A percentile compares a stretch with the other conserved stretches of the same genome.
Conservation (phyloP, 306 rosid genomes). For the Hippophae rhamnoides region DNA sequence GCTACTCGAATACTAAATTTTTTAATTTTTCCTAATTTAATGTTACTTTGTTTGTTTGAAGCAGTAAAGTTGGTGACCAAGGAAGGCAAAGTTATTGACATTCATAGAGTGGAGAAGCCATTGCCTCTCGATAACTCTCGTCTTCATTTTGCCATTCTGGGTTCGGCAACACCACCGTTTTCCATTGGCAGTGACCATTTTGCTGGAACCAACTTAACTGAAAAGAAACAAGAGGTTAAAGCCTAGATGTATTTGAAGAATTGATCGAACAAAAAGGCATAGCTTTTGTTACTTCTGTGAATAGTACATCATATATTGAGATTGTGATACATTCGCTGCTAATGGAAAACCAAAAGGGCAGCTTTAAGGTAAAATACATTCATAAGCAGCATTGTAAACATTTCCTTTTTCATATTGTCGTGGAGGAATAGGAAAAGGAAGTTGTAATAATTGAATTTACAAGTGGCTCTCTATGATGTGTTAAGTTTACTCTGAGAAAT, state of each 20-base stretch:
- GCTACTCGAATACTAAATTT: too few relatives aligned
- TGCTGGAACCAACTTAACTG: slow-evolving; percentile 19
- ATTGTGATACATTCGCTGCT: not conserved
- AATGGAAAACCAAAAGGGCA: not conserved
- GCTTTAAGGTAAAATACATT: too few relatives aligned
- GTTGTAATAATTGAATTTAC: too few relatives aligned
- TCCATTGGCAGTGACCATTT: slow-evolving; percentile 28
- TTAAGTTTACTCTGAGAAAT: too few relatives aligned
- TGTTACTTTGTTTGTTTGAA: slow-evolving; percentile 7
- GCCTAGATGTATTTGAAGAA: too few relatives aligned
- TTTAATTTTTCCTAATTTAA: too few relatives aligned
- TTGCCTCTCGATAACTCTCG: slow-evolving; percentile 18
- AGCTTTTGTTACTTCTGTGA: too few relatives aligned
- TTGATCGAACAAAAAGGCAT: too few relatives aligned
- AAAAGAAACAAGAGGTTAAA: not conserved
- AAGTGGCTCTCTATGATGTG: too few relatives aligned
- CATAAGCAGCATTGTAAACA: too few relatives aligned
- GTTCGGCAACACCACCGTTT: slow-evolving; percentile 27
- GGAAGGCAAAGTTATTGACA: slow-evolving; percentile 29
- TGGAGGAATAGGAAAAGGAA: too few relatives aligned
- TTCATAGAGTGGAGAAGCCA: slow-evolving; percentile 15
- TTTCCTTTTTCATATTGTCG: too few relatives aligned
- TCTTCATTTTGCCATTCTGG: slow-evolving; percentile 33
- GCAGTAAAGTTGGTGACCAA: slow-evolving; percentile 32
- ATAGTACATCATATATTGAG: not conserved